Percentiles rank a stretch among this genome's conserved stretches.
These are phyloP conservation scores for Rhodotorula sp. DNA, from an alignment of 1,284 basidiomycete genomes.

Conservation along the genomic window DNA sequence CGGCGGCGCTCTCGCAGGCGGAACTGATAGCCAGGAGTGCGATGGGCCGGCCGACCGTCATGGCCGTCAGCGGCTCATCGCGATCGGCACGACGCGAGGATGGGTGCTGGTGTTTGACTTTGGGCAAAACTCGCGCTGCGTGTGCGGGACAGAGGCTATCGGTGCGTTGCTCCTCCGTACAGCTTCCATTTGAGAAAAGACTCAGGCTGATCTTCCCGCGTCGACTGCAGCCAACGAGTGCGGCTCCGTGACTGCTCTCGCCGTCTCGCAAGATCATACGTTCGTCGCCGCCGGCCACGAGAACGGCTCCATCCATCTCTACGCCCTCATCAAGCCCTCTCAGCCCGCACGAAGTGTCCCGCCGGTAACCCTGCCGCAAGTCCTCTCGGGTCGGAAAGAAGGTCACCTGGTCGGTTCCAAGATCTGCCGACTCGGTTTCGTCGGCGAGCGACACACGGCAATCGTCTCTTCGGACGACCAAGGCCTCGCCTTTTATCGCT, in stretches of 20 bases:
- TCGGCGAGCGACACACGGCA: conserved; percentile 88
- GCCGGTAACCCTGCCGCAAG: conserved; percentile 65
- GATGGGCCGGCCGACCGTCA: conserved; percentile 67
- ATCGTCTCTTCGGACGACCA: conserved; percentile 86
- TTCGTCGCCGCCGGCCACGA: conserved; percentile 87
- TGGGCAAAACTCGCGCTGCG: conserved; percentile 69
- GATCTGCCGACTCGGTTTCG: conserved; percentile 84
- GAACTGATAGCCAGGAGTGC: conserved; percentile 15
- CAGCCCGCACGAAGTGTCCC: conserved; percentile 62
- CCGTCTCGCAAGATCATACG: conserved; percentile 89
- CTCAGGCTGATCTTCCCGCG: background rate
- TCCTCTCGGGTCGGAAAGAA: conserved; percentile 81
- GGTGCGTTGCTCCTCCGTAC: conserved; percentile 54
- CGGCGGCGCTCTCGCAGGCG: conserved; percentile 7
- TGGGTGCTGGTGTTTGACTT: conserved; percentile 84
- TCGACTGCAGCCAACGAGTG: conserved; percentile 56
- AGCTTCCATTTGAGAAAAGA: background rate
- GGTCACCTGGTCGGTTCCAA: conserved; percentile 85
- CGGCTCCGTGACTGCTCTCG: conserved; percentile 86
- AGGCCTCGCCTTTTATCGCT: conserved; percentile 93
- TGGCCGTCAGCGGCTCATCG: conserved; percentile 87
- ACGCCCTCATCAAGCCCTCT: conserved; percentile 68
- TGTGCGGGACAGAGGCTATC: conserved; percentile 67
- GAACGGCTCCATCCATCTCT: conserved; percentile 81
- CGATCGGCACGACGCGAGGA: conserved; percentile 79